A percentile compares a stretch with the other conserved stretches of the same genome.
Evolutionary conservation across 2,329 filamentous ascomycete species (phyloP).

Genomic region (Epicoccum sorghinum): DNA sequence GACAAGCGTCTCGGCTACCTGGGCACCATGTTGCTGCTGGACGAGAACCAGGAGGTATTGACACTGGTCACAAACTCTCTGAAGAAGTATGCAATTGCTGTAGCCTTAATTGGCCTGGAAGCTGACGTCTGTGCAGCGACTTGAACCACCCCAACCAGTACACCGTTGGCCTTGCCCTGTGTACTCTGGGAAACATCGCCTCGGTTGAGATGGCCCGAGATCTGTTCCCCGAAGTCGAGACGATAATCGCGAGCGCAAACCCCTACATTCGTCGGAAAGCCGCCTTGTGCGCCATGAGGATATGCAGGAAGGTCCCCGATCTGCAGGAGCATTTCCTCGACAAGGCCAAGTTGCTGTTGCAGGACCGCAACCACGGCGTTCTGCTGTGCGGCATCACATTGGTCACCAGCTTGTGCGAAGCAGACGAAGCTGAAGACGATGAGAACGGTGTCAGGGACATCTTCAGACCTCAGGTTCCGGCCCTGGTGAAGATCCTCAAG

Average conservation of each 20-base stretch:
- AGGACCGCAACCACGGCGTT: slow-evolving; percentile 95
- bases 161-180: slow-evolving; percentile 93
- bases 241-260: slow-evolving; percentile 87
- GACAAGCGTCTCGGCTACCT: slow-evolving; percentile 96
- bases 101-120: background rate
- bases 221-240: slow-evolving; percentile 94
- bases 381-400: slow-evolving; percentile 90
- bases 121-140: slow-evolving; percentile 66
- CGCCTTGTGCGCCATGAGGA: slow-evolving; percentile 97
- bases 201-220: slow-evolving; percentile 98
- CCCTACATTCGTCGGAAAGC: slow-evolving; percentile 98
- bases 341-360: slow-evolving; percentile 84
- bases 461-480: slow-evolving; percentile 84
- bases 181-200: slow-evolving; percentile 96
- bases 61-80: slow-evolving; percentile 97
- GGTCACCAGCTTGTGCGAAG: slow-evolving; percentile 90
- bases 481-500: slow-evolving; percentile 88
- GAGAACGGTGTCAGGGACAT: slow-evolving; percentile 88
- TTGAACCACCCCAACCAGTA: slow-evolving; percentile 98
- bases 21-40: slow-evolving; percentile 91
- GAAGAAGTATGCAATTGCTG: slow-evolving; percentile 73
- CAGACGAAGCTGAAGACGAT: slow-evolving; percentile 89
- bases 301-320: slow-evolving; percentile 97
- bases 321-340: slow-evolving; percentile 96
- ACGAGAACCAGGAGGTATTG: slow-evolving; percentile 98